These are phyloP conservation scores for Colletotrichum destructivum DNA, from an alignment of 2,329 filamentous ascomycete species.

Conservation along the genomic window DNA sequence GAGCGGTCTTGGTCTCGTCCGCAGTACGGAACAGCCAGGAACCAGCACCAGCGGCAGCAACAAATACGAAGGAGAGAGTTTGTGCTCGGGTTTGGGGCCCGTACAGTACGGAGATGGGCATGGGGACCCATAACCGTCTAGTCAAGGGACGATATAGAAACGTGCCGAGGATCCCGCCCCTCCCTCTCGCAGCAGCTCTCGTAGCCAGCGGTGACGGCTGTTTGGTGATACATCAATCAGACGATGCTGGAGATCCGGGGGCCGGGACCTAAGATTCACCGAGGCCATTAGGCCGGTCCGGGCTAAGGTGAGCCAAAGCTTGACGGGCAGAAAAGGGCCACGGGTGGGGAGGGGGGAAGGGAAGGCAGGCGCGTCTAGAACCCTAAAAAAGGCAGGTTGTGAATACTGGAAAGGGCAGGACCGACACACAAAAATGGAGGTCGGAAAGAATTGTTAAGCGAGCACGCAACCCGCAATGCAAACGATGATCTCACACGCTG, in stretches of 20 bases:
- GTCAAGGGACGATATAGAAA: constrained; percentile 17
- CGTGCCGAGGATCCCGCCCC: constrained; percentile 34
- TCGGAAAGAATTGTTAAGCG: constrained; percentile 38
- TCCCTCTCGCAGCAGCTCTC: constrained; percentile 24
- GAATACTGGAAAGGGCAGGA: constrained; percentile 14
- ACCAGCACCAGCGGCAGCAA: not conserved
- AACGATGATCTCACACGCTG: constrained; percentile 33
- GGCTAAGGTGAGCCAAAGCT: not conserved
- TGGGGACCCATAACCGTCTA: not conserved
- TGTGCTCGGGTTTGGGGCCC: constrained; percentile 32
- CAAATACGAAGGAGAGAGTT: constrained; percentile 30
- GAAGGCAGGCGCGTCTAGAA: constrained; percentile 33
- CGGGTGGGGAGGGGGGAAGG: not conserved
- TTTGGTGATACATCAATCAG: not conserved
- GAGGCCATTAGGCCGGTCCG: not conserved
- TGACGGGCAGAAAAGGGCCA: constrained; percentile 3
- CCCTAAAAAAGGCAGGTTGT: constrained; percentile 30
- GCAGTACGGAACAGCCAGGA: not conserved
- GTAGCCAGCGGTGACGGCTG: not conserved
- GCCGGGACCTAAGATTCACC: constrained; percentile 35
- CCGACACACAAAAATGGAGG: constrained; percentile 39
- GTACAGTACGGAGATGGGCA: constrained; percentile 17
- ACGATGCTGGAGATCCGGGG: constrained; percentile 8
- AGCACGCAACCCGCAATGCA: constrained; percentile 7
- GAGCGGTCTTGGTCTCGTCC: constrained; percentile 17